A percentile compares a stretch with the other conserved stretches of the same genome.
Evolutionary conservation across 805 yeast genomes (phyloP).

Genomic region (Jamesozyma rosinii): DNA sequence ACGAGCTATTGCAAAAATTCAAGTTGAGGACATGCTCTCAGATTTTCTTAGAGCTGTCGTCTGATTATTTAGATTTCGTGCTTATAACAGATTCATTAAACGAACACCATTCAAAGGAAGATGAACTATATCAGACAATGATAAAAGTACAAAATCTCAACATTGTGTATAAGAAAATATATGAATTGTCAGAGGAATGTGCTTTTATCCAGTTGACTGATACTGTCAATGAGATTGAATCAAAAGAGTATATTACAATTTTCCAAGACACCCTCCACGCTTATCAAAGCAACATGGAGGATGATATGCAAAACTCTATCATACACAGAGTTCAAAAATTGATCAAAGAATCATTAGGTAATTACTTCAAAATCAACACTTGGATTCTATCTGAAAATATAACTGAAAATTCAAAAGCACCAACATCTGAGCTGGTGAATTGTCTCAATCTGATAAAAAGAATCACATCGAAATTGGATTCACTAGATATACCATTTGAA

Average conservation of each 20-base stretch:
- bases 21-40: conserved; percentile 22
- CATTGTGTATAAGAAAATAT: conserved; percentile 11
- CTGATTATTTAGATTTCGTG: conserved; percentile 17
- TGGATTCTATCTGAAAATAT: conserved; percentile 22
- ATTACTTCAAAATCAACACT: conserved; percentile 27
- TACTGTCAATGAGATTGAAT: conserved; percentile 18
- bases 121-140: conserved; percentile 21
- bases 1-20: conserved; percentile 13
- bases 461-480: conserved; percentile 13
- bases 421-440: conserved; percentile 27
- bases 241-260: conserved; percentile 17
- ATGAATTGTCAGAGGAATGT: conserved; percentile 13
- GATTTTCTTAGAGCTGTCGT: conserved; percentile 21
- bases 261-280: conserved; percentile 27
- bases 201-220: conserved; percentile 19
- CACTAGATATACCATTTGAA: conserved; percentile 11
- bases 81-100: conserved; percentile 14
- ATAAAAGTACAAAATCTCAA: conserved; percentile 16
- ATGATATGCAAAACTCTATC: conserved; percentile 26
- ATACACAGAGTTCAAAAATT: conserved; percentile 26
- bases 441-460: conserved; percentile 17
- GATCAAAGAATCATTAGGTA: conserved; percentile 24
- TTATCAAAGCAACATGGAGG: conserved; percentile 21
- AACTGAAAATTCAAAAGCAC: not conserved
- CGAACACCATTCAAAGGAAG: conserved; percentile 18